Evolutionary conservation across 257 asterid species (phyloP).

Genomic region (Solanum etuberosum): DNA sequence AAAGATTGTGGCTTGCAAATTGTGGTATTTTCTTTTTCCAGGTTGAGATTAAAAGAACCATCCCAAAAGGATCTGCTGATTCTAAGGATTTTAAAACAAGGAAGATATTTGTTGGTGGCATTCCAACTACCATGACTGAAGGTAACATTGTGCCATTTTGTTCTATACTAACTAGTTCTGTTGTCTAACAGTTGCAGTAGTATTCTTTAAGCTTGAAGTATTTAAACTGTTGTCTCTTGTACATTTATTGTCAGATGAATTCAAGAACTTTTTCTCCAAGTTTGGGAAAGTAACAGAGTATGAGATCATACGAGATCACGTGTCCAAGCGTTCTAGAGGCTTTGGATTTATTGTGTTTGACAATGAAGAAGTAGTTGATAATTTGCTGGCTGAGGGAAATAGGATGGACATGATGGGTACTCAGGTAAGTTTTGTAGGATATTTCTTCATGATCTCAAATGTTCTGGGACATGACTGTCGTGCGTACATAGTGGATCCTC

Average conservation of each 20-base stretch:
- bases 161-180: neutral
- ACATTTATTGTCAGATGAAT: conserved; percentile 38
- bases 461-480: conserved; percentile 7
- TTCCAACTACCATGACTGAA: conserved; percentile 70
- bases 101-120: conserved; percentile 90
- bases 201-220: neutral
- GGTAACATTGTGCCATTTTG: conserved; percentile 22
- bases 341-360: conserved; percentile 92
- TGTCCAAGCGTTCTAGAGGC: conserved; percentile 85
- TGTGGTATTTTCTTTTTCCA: conserved; percentile 6
- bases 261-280: conserved; percentile 73
- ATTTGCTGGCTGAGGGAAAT: conserved; percentile 61
- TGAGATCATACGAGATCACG: conserved; percentile 84
- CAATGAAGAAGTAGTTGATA: conserved; percentile 74
- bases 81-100: conserved; percentile 82
- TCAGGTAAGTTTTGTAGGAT: conserved; percentile 42
- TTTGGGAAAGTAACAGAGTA: conserved; percentile 78
- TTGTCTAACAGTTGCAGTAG: neutral
- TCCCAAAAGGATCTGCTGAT: conserved; percentile 82
- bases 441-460: neutral
- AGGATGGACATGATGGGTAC: conserved; percentile 92
- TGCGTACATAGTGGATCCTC: neutral
- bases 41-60: conserved; percentile 96
- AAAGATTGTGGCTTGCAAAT: neutral
- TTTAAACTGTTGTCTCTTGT: neutral